A percentile compares a stretch with the other conserved stretches of the same genome.
Evolutionary conservation across 2,329 filamentous ascomycete species (phyloP).

Genomic region (Xylaria sp.): DNA sequence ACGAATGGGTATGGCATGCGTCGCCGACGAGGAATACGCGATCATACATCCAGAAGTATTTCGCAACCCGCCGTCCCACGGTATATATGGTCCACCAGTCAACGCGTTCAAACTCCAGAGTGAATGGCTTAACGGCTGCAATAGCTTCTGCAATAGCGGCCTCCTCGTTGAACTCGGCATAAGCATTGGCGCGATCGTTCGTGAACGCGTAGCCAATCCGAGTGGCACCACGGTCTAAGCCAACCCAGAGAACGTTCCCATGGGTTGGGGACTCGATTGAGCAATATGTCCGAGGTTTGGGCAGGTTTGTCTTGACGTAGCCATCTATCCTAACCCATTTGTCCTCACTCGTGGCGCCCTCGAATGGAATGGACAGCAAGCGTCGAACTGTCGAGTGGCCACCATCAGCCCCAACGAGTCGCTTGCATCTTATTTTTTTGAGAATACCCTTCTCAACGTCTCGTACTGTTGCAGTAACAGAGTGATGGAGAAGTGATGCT

Average conservation of each 20-base stretch:
- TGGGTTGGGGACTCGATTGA: conserved; percentile 58
- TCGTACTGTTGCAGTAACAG: conserved; percentile 19
- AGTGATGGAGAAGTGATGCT: not conserved
- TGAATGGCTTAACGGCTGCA: conserved; percentile 41
- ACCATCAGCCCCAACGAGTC: conserved; percentile 58
- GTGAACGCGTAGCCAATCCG: conserved; percentile 60
- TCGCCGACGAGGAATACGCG: conserved; percentile 62
- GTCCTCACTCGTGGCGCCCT: conserved; percentile 55
- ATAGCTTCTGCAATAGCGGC: conserved; percentile 24
- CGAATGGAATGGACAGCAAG: conserved; percentile 53
- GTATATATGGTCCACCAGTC: conserved; percentile 49
- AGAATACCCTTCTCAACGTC: not conserved
- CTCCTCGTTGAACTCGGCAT: conserved; percentile 43
- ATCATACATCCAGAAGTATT: conserved; percentile 47
- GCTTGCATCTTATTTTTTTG: conserved; percentile 44
- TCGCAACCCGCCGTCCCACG: conserved; percentile 29
- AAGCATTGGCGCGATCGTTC: conserved; percentile 46
- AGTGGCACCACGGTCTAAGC: conserved; percentile 58
- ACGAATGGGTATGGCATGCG: conserved; percentile 61
- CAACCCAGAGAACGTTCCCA: conserved; percentile 61
- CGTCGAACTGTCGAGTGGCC: conserved; percentile 55
- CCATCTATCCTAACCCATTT: conserved; percentile 60
- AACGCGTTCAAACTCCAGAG: conserved; percentile 47
- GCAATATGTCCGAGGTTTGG: conserved; percentile 53
- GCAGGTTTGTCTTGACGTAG: conserved; percentile 54